Evolutionary conservation across 371 early-diverging fungal genomes (phyloP).

Genomic region (Mortierella sp.): DNA sequence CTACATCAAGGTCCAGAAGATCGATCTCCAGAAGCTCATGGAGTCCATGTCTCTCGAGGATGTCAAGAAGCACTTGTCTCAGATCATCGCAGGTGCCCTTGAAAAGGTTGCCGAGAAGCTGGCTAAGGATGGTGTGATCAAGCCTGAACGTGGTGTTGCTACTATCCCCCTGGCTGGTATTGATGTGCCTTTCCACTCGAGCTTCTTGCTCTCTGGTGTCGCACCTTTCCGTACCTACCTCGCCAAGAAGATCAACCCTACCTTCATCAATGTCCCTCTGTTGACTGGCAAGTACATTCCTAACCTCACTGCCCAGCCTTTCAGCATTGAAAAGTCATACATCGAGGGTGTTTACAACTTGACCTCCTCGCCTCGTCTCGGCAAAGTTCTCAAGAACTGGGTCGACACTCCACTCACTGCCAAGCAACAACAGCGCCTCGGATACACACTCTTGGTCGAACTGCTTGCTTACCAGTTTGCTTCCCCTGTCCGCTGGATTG

Average conservation of each 20-base stretch:
- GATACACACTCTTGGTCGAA: slow-evolving; percentile 89
- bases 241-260: slow-evolving; percentile 81
- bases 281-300: slow-evolving; percentile 92
- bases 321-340: slow-evolving; percentile 83
- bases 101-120: slow-evolving; percentile 77
- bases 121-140: slow-evolving; percentile 66
- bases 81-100: slow-evolving; percentile 82
- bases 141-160: slow-evolving; percentile 89
- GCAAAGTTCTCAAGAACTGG: slow-evolving; percentile 87
- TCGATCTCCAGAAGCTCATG: slow-evolving; percentile 89
- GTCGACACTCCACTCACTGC: slow-evolving; percentile 77
- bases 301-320: slow-evolving; percentile 94
- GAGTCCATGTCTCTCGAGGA: slow-evolving; percentile 87
- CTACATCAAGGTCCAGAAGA: slow-evolving; percentile 76
- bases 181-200: slow-evolving; percentile 98
- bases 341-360: slow-evolving; percentile 78
- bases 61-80: slow-evolving; percentile 83
- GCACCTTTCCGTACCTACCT: slow-evolving; percentile 92
- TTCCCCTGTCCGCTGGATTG: slow-evolving; percentile 96
- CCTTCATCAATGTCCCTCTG: slow-evolving; percentile 80
- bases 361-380: slow-evolving; percentile 79
- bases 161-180: slow-evolving; percentile 94
- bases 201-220: slow-evolving; percentile 90
- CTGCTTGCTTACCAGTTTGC: slow-evolving; percentile 95
- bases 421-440: slow-evolving; percentile 86